phyloP scores from a whole-genome alignment of 2,329 filamentous ascomycete species.

The Chrysoporthe austroafricana region DNA sequence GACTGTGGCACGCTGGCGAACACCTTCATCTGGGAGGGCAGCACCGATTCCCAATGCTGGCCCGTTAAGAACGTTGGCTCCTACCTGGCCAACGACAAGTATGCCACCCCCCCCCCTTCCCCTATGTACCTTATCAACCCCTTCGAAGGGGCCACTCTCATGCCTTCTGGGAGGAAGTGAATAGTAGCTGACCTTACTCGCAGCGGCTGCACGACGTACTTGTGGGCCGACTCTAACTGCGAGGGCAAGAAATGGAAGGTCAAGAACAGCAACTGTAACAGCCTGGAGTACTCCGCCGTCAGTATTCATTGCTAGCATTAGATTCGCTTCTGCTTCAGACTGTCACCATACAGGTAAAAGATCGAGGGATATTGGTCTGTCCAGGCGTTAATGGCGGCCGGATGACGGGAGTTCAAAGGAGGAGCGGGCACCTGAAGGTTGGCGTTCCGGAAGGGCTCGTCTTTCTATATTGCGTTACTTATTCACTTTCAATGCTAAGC shows the following conservation, averaged over 20 bases:
- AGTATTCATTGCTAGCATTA: neutral
- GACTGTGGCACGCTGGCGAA: neutral
- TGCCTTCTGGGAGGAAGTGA: neutral
- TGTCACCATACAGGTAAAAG: neutral
- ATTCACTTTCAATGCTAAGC: neutral
- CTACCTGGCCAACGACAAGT: neutral
- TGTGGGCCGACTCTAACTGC: neutral
- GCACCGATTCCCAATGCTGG: neutral
- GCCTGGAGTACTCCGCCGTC: neutral
- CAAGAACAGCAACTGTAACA: slow-evolving; percentile 1
- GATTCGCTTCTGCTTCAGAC: neutral
- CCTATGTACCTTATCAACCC: too few species aligned
- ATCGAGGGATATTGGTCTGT: neutral
- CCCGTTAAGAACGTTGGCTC: neutral
- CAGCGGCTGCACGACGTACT: neutral
- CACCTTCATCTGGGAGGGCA: neutral
- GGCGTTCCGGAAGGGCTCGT: neutral
- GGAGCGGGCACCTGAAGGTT: neutral
- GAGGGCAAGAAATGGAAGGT: neutral
- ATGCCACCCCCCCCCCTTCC: neutral
- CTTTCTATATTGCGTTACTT: neutral
- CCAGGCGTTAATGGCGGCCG: neutral
- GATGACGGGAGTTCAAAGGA: neutral
- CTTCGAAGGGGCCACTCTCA: neutral
- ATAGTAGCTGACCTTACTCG: neutral